These are phyloP conservation scores for Taxawa tesnikishii DNA, from an alignment of 2,329 filamentous ascomycete genomes.

Conservation along the genomic window DNA sequence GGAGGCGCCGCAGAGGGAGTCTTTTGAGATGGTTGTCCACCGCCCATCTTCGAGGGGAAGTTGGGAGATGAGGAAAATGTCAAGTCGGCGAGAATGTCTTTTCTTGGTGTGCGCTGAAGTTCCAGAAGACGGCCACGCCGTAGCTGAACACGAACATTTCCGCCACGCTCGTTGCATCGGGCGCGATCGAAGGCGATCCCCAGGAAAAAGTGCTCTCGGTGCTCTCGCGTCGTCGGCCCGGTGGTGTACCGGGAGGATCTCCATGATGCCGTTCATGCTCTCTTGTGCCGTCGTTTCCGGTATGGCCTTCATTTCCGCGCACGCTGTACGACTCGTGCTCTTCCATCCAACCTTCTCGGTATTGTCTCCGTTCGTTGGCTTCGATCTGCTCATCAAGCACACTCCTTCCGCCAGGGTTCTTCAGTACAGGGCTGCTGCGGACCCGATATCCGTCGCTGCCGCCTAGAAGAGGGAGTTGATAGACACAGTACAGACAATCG, in stretches of 20 bases:
- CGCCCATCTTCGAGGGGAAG: slow-evolving; percentile 5
- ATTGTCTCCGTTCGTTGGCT: slow-evolving; percentile 75
- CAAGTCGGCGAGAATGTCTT: slow-evolving; percentile 87
- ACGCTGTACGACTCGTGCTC: slow-evolving; percentile 54
- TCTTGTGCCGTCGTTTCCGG: background rate
- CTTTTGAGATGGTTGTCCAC: slow-evolving; percentile 12
- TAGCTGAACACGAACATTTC: slow-evolving; percentile 98
- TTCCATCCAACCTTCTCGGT: slow-evolving; percentile 83
- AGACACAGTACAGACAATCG: slow-evolving; percentile 91
- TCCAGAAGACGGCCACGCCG: slow-evolving; percentile 97
- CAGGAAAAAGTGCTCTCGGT: slow-evolving; percentile 22
- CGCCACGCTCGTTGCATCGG: slow-evolving; percentile 67
- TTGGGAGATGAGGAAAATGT: slow-evolving; percentile 67
- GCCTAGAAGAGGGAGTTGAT: slow-evolving; percentile 78
- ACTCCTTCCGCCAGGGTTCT: slow-evolving; percentile 85
- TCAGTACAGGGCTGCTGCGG: slow-evolving; percentile 79
- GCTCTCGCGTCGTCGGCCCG: slow-evolving; percentile 13
- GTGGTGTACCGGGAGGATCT: slow-evolving; percentile 3
- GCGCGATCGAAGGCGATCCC: slow-evolving; percentile 43
- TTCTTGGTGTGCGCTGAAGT: slow-evolving; percentile 91
- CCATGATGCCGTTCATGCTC: slow-evolving; percentile 5
- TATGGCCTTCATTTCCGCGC: slow-evolving; percentile 11
- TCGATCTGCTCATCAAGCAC: slow-evolving; percentile 93
- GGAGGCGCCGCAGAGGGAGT: slow-evolving; percentile 17
- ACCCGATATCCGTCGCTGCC: slow-evolving; percentile 80